Conservation (phyloP, 2,329 filamentous ascomycete species). For the Colletotrichum eleusines region DNA sequence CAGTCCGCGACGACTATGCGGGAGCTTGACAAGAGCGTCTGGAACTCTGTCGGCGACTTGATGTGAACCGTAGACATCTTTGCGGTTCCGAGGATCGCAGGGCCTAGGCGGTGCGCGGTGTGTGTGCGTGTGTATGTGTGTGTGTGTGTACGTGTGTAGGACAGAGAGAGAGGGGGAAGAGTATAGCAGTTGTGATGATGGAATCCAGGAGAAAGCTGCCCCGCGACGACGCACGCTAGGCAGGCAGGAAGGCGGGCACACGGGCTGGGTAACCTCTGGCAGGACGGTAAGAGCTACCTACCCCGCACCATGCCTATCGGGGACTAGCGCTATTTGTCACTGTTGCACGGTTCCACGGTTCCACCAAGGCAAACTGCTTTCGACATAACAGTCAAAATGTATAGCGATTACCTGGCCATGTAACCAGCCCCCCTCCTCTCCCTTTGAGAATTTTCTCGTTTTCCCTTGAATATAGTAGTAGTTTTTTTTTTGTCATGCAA, state of each 20-base stretch:
- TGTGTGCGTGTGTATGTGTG: too few relatives aligned
- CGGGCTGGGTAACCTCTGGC: conserved; percentile 5
- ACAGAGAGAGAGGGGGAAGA: background rate
- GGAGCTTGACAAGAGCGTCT: conserved; percentile 75
- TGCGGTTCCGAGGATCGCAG: conserved; percentile 42
- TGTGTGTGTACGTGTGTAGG: background rate
- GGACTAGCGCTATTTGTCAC: conserved; percentile 15
- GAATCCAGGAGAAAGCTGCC: conserved; percentile 37
- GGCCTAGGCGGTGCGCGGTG: conserved; percentile 13
- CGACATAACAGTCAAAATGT: background rate
- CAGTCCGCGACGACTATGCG: conserved; percentile 89
- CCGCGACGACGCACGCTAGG: conserved; percentile 21
- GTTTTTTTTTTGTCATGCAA: background rate
- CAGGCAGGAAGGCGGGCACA: conserved; percentile 7
- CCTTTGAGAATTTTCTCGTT: too few relatives aligned
- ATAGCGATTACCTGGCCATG: background rate
- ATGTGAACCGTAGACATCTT: conserved; percentile 48
- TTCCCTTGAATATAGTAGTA: background rate
- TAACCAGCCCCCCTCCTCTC: background rate
- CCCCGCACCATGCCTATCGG: conserved; percentile 40
- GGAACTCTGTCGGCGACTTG: conserved; percentile 72
- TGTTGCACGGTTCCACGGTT: background rate
- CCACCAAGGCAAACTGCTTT: conserved; percentile 1
- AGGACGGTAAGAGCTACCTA: conserved; percentile 26
- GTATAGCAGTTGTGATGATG: conserved; percentile 32